phyloP scores from a whole-genome alignment of 1,284 basidiomycete genomes.

The Sporisorium graminicola region DNA sequence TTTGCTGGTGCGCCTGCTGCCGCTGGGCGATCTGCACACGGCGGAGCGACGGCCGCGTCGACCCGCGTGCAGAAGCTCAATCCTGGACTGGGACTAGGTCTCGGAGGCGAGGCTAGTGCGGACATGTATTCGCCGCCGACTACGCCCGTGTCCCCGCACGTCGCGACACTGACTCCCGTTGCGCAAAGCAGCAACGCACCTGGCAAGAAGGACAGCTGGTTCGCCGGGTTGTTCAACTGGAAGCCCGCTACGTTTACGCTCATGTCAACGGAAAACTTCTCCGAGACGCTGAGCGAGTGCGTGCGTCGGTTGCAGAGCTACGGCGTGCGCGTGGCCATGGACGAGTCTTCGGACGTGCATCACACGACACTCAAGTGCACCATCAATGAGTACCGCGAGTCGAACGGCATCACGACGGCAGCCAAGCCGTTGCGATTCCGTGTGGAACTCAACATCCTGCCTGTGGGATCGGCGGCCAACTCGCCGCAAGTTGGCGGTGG shows the following conservation, averaged over 20 bases:
- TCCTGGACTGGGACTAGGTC: conserved; percentile 57
- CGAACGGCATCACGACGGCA: conserved; percentile 35
- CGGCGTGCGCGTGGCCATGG: conserved; percentile 78
- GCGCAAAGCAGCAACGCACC: conserved; percentile 19
- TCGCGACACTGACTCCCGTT: conserved; percentile 20
- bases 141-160: conserved; percentile 24
- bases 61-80: conserved; percentile 56
- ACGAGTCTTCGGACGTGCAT: conserved; percentile 71
- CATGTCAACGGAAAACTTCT: conserved; percentile 73
- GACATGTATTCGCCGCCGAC: conserved; percentile 32
- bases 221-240: conserved; percentile 88
- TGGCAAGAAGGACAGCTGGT: conserved; percentile 81
- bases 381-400: conserved; percentile 56
- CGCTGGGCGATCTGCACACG: conserved; percentile 10
- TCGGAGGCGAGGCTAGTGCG: conserved; percentile 16
- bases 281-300: conserved; percentile 77
- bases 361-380: conserved; percentile 59
- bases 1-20: conserved; percentile 27
- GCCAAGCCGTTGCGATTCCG: conserved; percentile 66
- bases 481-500: conserved; percentile 36
- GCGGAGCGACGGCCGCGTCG: conserved; percentile 12
- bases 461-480: conserved; percentile 52
- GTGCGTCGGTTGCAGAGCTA: conserved; percentile 78
- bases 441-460: conserved; percentile 65
- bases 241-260: conserved; percentile 77